phyloP scores from a whole-genome alignment of 306 rosid genomes.

The peach (Prunus persica) region DNA sequence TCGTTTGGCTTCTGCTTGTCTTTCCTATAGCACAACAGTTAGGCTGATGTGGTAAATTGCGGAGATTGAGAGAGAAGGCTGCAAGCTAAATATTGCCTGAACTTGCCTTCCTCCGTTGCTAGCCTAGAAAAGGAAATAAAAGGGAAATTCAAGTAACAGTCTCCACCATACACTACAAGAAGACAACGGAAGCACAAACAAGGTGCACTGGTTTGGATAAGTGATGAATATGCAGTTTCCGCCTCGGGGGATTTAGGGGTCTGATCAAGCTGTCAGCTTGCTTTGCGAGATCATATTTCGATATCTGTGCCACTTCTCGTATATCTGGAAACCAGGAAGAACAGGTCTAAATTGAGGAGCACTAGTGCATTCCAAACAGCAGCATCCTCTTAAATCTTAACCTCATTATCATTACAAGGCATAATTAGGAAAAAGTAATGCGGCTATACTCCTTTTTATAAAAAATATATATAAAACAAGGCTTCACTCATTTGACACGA shows the following conservation, averaged over 20 bases:
- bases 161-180: too few species aligned
- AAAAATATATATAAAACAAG: too few species aligned
- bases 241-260: background rate
- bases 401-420: too few species aligned
- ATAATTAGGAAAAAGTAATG: too few species aligned
- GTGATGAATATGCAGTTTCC: too few species aligned
- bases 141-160: too few species aligned
- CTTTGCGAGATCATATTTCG: constrained; percentile 47
- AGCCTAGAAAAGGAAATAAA: too few species aligned
- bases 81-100: background rate
- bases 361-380: constrained; percentile 67
- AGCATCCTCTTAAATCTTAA: constrained; percentile 60
- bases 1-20: background rate
- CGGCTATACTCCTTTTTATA: too few species aligned
- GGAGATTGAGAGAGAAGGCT: background rate
- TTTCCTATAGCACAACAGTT: background rate
- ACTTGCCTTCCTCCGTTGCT: too few species aligned
- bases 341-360: constrained; percentile 78
- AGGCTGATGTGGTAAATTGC: background rate
- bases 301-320: constrained; percentile 75
- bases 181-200: background rate
- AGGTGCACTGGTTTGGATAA: background rate
- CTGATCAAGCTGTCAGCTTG: constrained; percentile 30
- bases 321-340: constrained; percentile 56
- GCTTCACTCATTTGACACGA: too few species aligned